These are phyloP conservation scores for Ogataea hybrid DNA, from an alignment of 1,139 yeast species.

Conservation along the genomic window DNA sequence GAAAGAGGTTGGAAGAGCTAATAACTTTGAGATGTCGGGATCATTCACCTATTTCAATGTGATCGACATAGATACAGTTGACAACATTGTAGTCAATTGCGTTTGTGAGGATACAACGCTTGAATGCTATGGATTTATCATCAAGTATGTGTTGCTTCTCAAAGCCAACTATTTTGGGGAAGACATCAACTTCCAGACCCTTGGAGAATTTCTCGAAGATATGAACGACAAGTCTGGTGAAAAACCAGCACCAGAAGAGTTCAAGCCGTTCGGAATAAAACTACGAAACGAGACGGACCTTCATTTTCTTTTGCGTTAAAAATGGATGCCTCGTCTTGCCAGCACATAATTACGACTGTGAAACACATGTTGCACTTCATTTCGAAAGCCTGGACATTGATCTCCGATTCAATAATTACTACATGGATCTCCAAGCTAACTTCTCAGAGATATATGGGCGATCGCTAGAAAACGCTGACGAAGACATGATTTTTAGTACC, in stretches of 20 bases:
- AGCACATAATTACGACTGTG: constrained; percentile 58
- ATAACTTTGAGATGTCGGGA: constrained; percentile 61
- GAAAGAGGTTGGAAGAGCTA: constrained; percentile 63
- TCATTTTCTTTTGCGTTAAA: constrained; percentile 62
- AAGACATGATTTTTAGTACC: constrained; percentile 25
- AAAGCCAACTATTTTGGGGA: constrained; percentile 92
- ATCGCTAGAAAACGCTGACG: constrained; percentile 34
- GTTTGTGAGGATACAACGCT: constrained; percentile 66
- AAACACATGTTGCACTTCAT: constrained; percentile 59
- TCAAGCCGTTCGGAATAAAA: constrained; percentile 12
- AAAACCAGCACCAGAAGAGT: neutral
- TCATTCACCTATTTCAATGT: constrained; percentile 60
- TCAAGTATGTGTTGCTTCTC: constrained; percentile 72
- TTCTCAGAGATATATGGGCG: constrained; percentile 47
- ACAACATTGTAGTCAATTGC: constrained; percentile 65
- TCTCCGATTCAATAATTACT: constrained; percentile 82
- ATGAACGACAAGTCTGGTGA: constrained; percentile 6
- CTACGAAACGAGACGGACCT: constrained; percentile 74
- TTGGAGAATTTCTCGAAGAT: constrained; percentile 65
- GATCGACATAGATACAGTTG: constrained; percentile 64
- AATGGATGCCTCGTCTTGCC: constrained; percentile 76
- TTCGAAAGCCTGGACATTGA: constrained; percentile 74
- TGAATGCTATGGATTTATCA: constrained; percentile 73
- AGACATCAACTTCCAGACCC: constrained; percentile 73
- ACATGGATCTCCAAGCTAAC: constrained; percentile 78